Percentiles rank a stretch among this genome's conserved stretches.
These are phyloP conservation scores for Ceratocystis smalleyi DNA, from an alignment of 2,329 filamentous ascomycete genomes.

Conservation along the genomic window DNA sequence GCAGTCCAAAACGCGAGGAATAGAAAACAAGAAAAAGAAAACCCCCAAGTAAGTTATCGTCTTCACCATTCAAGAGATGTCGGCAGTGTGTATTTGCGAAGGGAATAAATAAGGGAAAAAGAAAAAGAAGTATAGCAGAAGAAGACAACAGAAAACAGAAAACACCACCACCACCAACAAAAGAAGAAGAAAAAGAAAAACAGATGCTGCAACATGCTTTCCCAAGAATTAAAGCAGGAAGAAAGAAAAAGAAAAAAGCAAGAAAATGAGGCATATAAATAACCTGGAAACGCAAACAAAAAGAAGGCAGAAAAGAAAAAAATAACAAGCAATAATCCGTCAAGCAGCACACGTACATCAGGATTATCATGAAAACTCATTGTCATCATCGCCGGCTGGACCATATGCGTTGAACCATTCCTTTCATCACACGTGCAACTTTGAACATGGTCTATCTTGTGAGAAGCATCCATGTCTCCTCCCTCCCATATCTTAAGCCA, in stretches of 20 bases:
- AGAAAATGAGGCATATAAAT: conserved; percentile 1
- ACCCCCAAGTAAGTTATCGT: not conserved
- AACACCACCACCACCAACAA: not conserved
- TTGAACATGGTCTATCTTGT: conserved; percentile 53
- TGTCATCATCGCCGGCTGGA: conserved; percentile 23
- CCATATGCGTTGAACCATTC: conserved; percentile 36
- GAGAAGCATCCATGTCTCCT: too few relatives aligned
- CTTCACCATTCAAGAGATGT: conserved; percentile 3
- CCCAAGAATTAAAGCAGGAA: not conserved
- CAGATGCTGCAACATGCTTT: not conserved
- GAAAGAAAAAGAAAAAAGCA: not conserved
- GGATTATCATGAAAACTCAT: conserved; percentile 33
- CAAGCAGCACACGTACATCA: conserved; percentile 1
- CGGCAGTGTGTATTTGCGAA: not conserved
- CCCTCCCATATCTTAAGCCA: too few relatives aligned
- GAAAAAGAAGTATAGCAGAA: conserved; percentile 1
- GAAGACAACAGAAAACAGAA: not conserved
- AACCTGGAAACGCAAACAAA: not conserved
- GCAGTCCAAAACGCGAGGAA: not conserved
- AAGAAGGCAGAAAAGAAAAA: not conserved
- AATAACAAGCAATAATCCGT: conserved; percentile 1
- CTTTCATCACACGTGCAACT: conserved; percentile 68
- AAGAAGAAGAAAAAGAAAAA: too few relatives aligned
- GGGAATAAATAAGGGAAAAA: conserved; percentile 10
- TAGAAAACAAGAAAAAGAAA: not conserved